A percentile compares a stretch with the other conserved stretches of the same genome.
phyloP scores from a whole-genome alignment of 2,329 filamentous ascomycete species.

The Verticillium longisporum region DNA sequence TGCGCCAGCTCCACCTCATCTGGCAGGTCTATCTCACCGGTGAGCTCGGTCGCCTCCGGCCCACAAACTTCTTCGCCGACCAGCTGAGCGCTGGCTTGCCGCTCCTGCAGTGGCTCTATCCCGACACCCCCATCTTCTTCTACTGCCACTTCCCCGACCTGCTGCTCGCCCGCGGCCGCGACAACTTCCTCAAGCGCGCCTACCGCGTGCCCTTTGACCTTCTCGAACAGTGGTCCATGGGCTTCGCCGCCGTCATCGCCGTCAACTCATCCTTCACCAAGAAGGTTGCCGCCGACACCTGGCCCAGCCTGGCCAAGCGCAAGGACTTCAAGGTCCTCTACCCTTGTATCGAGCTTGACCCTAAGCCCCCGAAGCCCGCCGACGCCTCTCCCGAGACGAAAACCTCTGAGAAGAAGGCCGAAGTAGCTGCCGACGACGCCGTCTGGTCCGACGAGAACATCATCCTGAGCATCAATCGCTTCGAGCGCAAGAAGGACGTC shows the following conservation, averaged over 20 bases:
- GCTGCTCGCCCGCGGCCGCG: slow-evolving; percentile 69
- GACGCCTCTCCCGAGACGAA: slow-evolving; percentile 8
- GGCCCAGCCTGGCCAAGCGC: slow-evolving; percentile 54
- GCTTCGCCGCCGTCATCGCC: slow-evolving; percentile 78
- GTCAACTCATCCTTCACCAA: slow-evolving; percentile 91
- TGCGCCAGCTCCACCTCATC: slow-evolving; percentile 81
- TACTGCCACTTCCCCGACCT: slow-evolving; percentile 99
- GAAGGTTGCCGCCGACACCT: slow-evolving; percentile 66
- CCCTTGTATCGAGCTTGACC: slow-evolving; percentile 72
- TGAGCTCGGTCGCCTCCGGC: slow-evolving; percentile 55
- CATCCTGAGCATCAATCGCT: slow-evolving; percentile 90
- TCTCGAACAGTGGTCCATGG: slow-evolving; percentile 85
- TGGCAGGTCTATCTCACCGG: slow-evolving; percentile 54
- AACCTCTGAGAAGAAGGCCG: slow-evolving; percentile 15
- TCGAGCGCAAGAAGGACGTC: slow-evolving; percentile 94
- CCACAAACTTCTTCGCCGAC: slow-evolving; percentile 80
- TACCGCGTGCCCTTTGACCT: slow-evolving; percentile 86
- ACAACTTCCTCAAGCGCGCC: slow-evolving; percentile 49
- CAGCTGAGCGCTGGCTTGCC: slow-evolving; percentile 89
- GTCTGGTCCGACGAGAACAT: slow-evolving; percentile 66
- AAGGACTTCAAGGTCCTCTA: slow-evolving; percentile 75
- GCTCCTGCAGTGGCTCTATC: slow-evolving; percentile 63
- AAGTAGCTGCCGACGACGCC: slow-evolving; percentile 24
- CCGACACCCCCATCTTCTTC: slow-evolving; percentile 68
- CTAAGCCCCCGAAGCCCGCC: slow-evolving; percentile 26